Base-by-base conservation (phyloP, 352 stramenopile species). In the Globisporangium nagaii region DNA sequence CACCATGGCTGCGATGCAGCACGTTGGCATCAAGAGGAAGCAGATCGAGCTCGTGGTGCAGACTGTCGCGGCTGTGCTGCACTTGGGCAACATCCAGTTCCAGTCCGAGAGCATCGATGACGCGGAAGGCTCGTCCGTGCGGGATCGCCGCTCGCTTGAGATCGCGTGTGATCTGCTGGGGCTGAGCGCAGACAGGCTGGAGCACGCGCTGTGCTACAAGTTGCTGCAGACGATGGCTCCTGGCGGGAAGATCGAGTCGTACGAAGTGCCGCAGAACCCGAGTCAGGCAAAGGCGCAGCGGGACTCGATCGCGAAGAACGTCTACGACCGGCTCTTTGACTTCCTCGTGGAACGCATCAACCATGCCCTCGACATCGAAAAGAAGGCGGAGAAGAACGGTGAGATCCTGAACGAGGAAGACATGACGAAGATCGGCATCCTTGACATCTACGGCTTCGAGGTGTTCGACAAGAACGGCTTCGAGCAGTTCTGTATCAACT, bases 371-470 rank as follows among this genome's bases (percentile, higher is more conserved):
- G 84, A 94, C 57, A 73, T 94, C 52, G 80, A 94, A 40, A 87
- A 88, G 53, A 87, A 88, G 37, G 79, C 78, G 1, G 80, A 91
- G 48, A 89, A 90, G 40, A 78, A 84, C 45, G 80, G 81, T 30
- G 78, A 95, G 56, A 73, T 86, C 8, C 44, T 91, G 41, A 75
- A 90, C 34, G 79, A 86, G 58, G 44, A 86, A 61, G 60, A 84
- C 17, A 86, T 91, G 74, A 82, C 72, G 17, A 93, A 66, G 49
- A 86, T 98, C 62, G 90, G 92, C 44, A 95, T 98, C 30, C 71
- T 98, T 34, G 96, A 98, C 63, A 98, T 98, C 55, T 98, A 98
- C 63, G 94, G 96, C 1, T 98, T 98, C 75, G 96, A 98, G 65
- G 88, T 89, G 20, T 98, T 98, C 54, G 75, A 96, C 46, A 86